Conservation (phyloP, 1,284 basidiomycete genomes). For the Phylloporus sp. region DNA sequence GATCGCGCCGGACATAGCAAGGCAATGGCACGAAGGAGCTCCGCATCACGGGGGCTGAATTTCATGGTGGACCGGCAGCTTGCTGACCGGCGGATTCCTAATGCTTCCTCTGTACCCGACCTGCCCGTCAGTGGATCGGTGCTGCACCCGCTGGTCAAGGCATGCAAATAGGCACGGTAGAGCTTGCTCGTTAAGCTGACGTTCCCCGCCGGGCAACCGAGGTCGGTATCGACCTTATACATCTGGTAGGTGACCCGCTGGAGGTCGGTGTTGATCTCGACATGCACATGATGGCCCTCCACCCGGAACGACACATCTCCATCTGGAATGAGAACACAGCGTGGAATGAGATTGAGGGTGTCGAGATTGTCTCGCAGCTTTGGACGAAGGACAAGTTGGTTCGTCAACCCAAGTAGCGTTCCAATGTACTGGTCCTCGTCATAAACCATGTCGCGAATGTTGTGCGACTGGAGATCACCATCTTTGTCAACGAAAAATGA, state of each 20-base stretch:
- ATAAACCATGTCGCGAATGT: conserved; percentile 27
- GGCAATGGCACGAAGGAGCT: conserved; percentile 29
- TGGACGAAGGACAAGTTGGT: conserved; percentile 44
- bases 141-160: conserved; percentile 41
- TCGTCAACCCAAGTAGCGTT: conserved; percentile 36
- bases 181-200: conserved; percentile 40
- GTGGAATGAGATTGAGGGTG: conserved; percentile 15
- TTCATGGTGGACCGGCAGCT: conserved; percentile 43
- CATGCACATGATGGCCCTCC: conserved; percentile 30
- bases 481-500: background rate
- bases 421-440: conserved; percentile 31
- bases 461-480: conserved; percentile 34
- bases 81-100: conserved; percentile 42
- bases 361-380: conserved; percentile 3
- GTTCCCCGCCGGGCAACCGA: conserved; percentile 43
- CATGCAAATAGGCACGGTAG: conserved; percentile 50
- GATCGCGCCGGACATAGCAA: conserved; percentile 31
- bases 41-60: conserved; percentile 34
- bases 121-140: conserved; percentile 49
- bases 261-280: conserved; percentile 25
- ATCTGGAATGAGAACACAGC: conserved; percentile 45
- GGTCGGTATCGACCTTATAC: conserved; percentile 44
- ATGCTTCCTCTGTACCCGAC: conserved; percentile 51
- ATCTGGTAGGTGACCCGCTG: conserved; percentile 34
- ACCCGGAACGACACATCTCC: conserved; percentile 35